Conservation (phyloP, 768 basidiomycete species). For the Tricholoma terreum region DNA sequence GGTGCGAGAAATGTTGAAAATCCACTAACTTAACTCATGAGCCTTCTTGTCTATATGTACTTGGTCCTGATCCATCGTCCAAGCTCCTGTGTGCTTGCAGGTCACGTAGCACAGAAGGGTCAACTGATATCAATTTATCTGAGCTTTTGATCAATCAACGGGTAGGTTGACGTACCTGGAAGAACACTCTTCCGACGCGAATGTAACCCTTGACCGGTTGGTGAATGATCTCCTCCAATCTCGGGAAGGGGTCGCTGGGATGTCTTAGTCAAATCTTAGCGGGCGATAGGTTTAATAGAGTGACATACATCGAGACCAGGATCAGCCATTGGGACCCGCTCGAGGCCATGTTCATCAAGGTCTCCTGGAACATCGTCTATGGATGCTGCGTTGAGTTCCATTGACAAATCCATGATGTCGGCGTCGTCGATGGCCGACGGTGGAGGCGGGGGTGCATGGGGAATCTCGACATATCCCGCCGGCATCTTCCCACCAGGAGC, state of each 20-base stretch:
- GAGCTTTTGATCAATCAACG: background rate
- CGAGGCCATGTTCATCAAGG: conserved; percentile 77
- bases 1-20: background rate
- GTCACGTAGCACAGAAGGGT: conserved; percentile 85
- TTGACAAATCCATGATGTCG: conserved; percentile 84
- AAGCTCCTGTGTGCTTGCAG: conserved; percentile 84
- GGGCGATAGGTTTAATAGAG: conserved; percentile 2
- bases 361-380: conserved; percentile 72
- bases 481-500: conserved; percentile 68
- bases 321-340: conserved; percentile 90
- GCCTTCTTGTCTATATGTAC: conserved; percentile 17
- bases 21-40: conserved; percentile 6
- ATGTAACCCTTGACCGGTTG: conserved; percentile 65
- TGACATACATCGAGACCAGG: conserved; percentile 78
- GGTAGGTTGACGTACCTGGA: conserved; percentile 56
- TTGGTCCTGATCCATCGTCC: conserved; percentile 45
- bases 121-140: conserved; percentile 49
- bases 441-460: conserved; percentile 73
- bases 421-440: conserved; percentile 76
- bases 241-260: conserved; percentile 65
- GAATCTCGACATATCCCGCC: conserved; percentile 62
- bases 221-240: conserved; percentile 57
- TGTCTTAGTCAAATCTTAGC: conserved; percentile 1
- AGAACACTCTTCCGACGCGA: conserved; percentile 93
- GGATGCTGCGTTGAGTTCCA: conserved; percentile 83